Base-by-base conservation (phyloP, 345 rosid genomes). In the Abelmoschus esculentus region DNA sequence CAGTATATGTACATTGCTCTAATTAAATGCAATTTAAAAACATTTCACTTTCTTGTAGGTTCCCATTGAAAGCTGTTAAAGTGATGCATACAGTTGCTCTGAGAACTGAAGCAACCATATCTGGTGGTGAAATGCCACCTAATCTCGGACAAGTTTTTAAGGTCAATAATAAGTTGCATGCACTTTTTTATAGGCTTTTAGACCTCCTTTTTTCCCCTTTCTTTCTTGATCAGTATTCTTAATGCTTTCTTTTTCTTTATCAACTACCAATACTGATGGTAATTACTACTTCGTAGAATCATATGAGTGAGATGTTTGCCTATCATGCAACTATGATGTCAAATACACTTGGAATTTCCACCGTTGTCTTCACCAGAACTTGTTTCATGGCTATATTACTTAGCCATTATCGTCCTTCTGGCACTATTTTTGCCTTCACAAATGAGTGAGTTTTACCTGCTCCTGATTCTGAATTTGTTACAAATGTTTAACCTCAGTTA, bases 271-370 rank as follows among this genome's bases (percentile, higher is more conserved):
- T 55, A 18, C 60, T 36, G 31, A 69, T 32, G 11, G 34, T 17
- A 36, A 31, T 13, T 70, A 73, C 42, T 61, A 69, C 44, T 67
- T 82, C 59, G 72, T 56, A 69, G 72, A 69, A 26, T 34, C 61
- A 57, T 26, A 26, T 57, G 61, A 91, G 99, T 5, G 99, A 91
- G 86, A 95, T 91, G 97, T 95, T 95, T 87, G 99, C 99, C 36
- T 91, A 95, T 81, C 99, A 91, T 75, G 99, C 99, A 58, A 91
- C 99, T 73, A 90, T 91, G 96, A 95, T 91, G 97, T 91, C 99
- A 34, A 95, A 95, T 86, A 95, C 97, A 3, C 99, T 95, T 67
- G 97, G 90, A 77, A 19, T 91, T 70, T 91, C 97, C 59, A 89
- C 89, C 44, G 96, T 95, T 74, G 99, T 95, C 80, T 95, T 95